phyloP scores from a whole-genome alignment of 176 grass and related monocot species.

The Secale cereale region DNA sequence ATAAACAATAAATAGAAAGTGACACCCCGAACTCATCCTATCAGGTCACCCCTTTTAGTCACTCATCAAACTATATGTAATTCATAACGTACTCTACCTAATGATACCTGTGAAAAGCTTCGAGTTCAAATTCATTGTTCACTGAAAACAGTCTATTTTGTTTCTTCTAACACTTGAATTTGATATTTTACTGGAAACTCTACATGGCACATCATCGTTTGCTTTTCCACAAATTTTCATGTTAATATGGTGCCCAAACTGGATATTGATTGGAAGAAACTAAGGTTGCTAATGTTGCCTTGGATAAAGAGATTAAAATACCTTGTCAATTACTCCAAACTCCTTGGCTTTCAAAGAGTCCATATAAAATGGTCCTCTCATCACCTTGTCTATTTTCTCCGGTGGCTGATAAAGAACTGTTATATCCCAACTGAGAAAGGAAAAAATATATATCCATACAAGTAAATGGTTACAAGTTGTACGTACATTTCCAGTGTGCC shows the following conservation, averaged over 20 bases:
- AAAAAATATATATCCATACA: neutral
- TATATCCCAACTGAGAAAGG: constrained; percentile 18
- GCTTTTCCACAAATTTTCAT: neutral
- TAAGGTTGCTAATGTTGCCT: neutral
- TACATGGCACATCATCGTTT: neutral
- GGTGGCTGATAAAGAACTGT: constrained; percentile 48
- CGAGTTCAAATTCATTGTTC: neutral
- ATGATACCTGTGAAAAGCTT: neutral
- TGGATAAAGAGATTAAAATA: constrained; percentile 39
- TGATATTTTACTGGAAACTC: neutral
- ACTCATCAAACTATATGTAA: neutral
- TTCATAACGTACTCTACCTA: neutral
- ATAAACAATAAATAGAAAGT: neutral
- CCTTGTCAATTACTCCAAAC: constrained; percentile 97
- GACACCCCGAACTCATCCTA: neutral
- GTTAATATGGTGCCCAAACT: neutral
- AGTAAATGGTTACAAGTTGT: constrained; percentile 20
- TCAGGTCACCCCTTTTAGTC: neutral
- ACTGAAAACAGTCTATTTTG: neutral
- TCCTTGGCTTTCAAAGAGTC: constrained; percentile 77
- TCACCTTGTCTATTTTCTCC: constrained; percentile 71
- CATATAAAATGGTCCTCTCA: constrained; percentile 79
- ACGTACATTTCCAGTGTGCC: constrained; percentile 96
- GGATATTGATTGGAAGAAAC: neutral
- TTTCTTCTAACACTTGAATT: neutral